Conservation (phyloP, 1,139 yeast species). For the Yarrowia galli region DNA sequence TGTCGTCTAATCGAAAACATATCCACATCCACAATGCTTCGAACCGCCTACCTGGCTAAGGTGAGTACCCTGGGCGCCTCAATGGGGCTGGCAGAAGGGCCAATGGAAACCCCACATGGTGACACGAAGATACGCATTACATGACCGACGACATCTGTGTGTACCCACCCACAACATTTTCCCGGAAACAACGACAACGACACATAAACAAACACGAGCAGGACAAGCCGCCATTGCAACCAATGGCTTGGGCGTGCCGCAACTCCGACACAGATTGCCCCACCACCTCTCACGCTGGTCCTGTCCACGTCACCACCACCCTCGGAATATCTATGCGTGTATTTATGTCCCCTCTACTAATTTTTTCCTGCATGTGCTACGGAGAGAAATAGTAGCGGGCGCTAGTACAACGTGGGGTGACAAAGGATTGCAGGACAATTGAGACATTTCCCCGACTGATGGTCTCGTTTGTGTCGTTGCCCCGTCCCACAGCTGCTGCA, state of each 20-base stretch:
- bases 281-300: neutral
- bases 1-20: constrained; percentile 37
- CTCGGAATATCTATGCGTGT: constrained; percentile 34
- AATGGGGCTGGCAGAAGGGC: neutral
- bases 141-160: constrained; percentile 18
- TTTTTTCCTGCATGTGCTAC: constrained; percentile 28
- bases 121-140: neutral
- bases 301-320: constrained; percentile 28
- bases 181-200: constrained; percentile 13
- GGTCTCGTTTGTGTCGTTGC: neutral
- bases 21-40: constrained; percentile 37
- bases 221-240: neutral
- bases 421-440: neutral
- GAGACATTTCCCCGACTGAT: neutral
- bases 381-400: neutral
- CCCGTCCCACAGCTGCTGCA: neutral
- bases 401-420: neutral
- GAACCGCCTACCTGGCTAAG: constrained; percentile 39
- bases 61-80: constrained; percentile 25
- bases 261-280: constrained; percentile 27
- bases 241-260: neutral
- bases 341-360: constrained; percentile 15
- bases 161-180: constrained; percentile 1
- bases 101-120: neutral
- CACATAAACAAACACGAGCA: neutral